These are phyloP conservation scores for Rhodotorula sp. DNA, from an alignment of 1,284 basidiomycete genomes.

Conservation along the genomic window DNA sequence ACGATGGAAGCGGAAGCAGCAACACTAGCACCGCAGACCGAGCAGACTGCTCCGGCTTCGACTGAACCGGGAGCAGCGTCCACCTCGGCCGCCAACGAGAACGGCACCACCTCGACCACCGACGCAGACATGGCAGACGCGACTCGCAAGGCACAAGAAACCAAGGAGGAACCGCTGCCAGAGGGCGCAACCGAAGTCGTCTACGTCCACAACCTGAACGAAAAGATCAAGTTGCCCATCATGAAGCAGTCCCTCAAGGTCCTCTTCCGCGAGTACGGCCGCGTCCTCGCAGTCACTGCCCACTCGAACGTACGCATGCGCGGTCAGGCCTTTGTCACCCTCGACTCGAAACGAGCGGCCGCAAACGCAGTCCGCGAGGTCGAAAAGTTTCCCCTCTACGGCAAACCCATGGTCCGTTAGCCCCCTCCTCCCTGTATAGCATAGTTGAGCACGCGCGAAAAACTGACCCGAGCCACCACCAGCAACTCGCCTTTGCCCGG, in stretches of 20 bases:
- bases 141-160: neutral
- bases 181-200: conserved; percentile 71
- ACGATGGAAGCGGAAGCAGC: neutral
- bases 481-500: conserved; percentile 92
- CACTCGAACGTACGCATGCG: conserved; percentile 94
- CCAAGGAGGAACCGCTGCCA: conserved; percentile 45
- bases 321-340: conserved; percentile 96
- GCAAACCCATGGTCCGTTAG: conserved; percentile 80
- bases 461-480: conserved; percentile 1
- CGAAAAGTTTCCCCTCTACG: conserved; percentile 88
- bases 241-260: conserved; percentile 83
- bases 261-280: conserved; percentile 90
- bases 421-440: neutral
- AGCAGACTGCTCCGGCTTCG: conserved; percentile 13
- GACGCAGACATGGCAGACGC: conserved; percentile 8
- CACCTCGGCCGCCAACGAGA: conserved; percentile 4
- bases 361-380: conserved; percentile 88
- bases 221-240: conserved; percentile 83
- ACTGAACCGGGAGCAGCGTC: neutral
- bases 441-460: neutral
- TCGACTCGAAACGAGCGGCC: conserved; percentile 74
- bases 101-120: conserved; percentile 9
- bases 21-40: neutral
- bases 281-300: conserved; percentile 86
- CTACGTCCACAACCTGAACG: conserved; percentile 96